phyloP scores from a whole-genome alignment of 768 basidiomycete species.

The Rhizopogon sp. region DNA sequence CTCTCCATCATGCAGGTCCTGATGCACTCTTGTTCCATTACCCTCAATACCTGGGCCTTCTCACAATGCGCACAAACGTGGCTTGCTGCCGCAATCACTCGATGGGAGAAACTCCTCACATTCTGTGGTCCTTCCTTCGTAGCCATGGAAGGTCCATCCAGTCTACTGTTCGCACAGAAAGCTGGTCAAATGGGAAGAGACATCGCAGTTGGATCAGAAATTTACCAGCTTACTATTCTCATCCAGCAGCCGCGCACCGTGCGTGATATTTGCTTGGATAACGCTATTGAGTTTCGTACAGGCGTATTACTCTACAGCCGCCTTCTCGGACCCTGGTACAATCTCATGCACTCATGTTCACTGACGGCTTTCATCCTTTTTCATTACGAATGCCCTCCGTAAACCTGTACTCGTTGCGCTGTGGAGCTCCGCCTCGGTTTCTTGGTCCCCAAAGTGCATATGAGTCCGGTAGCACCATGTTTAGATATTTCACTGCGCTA shows the following conservation, averaged over 20 bases:
- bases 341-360: background rate
- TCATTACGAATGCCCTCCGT: too few relatives aligned
- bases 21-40: conserved; percentile 80
- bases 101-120: conserved; percentile 52
- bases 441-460: too few relatives aligned
- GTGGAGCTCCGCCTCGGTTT: too few relatives aligned
- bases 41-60: conserved; percentile 67
- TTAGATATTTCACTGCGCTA: too few relatives aligned
- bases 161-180: too few relatives aligned
- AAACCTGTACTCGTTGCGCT: too few relatives aligned
- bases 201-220: too few relatives aligned
- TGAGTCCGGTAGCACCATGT: too few relatives aligned
- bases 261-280: conserved; percentile 24
- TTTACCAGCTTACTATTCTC: too few relatives aligned
- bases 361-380: conserved; percentile 22
- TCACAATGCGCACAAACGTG: conserved; percentile 56
- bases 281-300: conserved; percentile 19
- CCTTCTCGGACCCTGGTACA: conserved; percentile 58
- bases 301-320: conserved; percentile 62
- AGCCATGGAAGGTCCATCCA: conserved; percentile 56
- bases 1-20: conserved; percentile 79
- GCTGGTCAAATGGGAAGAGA: too few relatives aligned
- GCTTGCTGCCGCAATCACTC: conserved; percentile 49
- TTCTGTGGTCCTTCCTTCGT: conserved; percentile 76
- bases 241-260: conserved; percentile 65